These are phyloP conservation scores for Rhizopus arrhizus DNA, from an alignment of 371 early-diverging fungal genomes.

Conservation along the genomic window DNA sequence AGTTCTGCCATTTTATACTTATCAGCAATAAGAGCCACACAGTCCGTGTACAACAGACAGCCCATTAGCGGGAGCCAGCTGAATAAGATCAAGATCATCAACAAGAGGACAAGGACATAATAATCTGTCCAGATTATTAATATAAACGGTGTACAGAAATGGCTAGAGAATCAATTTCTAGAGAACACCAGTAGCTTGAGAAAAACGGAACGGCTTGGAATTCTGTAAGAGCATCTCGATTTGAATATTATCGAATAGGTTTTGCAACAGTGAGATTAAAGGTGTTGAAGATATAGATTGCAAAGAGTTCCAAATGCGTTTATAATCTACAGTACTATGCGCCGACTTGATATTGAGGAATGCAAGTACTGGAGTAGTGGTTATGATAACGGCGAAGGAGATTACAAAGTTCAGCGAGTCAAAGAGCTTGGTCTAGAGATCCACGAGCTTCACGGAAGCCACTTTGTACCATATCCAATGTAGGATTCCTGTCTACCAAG, in stretches of 20 bases:
- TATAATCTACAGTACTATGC: conserved; percentile 19
- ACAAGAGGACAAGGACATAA: neutral
- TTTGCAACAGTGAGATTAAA: conserved; percentile 9
- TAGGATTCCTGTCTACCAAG: neutral
- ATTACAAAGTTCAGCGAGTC: conserved; percentile 20
- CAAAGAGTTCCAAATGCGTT: conserved; percentile 17
- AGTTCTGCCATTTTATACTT: conserved; percentile 2
- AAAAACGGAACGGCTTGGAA: conserved; percentile 10
- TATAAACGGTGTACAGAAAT: conserved; percentile 22
- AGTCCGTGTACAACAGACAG: conserved; percentile 23
- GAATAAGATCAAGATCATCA: neutral
- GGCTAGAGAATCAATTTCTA: conserved; percentile 32
- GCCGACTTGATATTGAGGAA: conserved; percentile 35
- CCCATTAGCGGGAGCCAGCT: neutral
- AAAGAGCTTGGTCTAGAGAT: conserved; percentile 29
- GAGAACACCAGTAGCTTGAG: conserved; percentile 25
- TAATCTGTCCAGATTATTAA: conserved; percentile 17
- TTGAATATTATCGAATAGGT: conserved; percentile 23
- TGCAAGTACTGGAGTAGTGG: conserved; percentile 1
- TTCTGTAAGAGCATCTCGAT: conserved; percentile 12
- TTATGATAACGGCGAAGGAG: neutral
- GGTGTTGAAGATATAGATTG: neutral
- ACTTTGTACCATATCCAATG: conserved; percentile 28
- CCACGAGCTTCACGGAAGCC: conserved; percentile 23
- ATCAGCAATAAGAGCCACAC: conserved; percentile 22